phyloP scores from a whole-genome alignment of 2,329 filamentous ascomycete genomes.

The Graphilbum fragrans region DNA sequence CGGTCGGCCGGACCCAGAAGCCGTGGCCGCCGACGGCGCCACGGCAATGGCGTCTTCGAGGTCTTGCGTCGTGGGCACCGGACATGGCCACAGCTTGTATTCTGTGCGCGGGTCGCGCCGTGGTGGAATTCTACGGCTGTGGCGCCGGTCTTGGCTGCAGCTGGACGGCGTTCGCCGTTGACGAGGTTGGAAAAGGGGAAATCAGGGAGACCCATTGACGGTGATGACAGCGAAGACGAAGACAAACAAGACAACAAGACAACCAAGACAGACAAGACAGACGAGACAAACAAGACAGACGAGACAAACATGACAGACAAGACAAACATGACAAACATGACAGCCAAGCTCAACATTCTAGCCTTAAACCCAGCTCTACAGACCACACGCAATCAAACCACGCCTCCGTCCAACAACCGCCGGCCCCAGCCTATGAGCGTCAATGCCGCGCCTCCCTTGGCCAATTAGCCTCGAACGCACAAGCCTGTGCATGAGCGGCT shows the following conservation, averaged over 20 bases:
- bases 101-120: conserved; percentile 31
- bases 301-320: neutral
- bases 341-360: neutral
- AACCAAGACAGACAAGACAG: neutral
- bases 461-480: too few relatives aligned
- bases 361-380: too few relatives aligned
- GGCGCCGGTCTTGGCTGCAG: too few relatives aligned
- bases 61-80: conserved; percentile 26
- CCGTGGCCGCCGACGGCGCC: conserved; percentile 29
- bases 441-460: too few relatives aligned
- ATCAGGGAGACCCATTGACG: conserved; percentile 6
- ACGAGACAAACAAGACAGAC: neutral
- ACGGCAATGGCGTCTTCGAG: conserved; percentile 32
- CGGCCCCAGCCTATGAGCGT: too few relatives aligned
- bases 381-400: too few relatives aligned
- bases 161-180: conserved; percentile 25
- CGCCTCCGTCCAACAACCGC: too few relatives aligned
- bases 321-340: neutral
- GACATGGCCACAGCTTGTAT: conserved; percentile 30
- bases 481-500: too few relatives aligned
- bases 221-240: neutral
- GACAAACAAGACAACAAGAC: neutral
- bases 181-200: conserved; percentile 29
- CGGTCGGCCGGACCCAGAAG: conserved; percentile 46
- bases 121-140: conserved; percentile 15